Percentiles rank a stretch among this genome's conserved stretches.
Conservation (phyloP, 805 yeast species). For the Yarrowia deformans region DNA sequence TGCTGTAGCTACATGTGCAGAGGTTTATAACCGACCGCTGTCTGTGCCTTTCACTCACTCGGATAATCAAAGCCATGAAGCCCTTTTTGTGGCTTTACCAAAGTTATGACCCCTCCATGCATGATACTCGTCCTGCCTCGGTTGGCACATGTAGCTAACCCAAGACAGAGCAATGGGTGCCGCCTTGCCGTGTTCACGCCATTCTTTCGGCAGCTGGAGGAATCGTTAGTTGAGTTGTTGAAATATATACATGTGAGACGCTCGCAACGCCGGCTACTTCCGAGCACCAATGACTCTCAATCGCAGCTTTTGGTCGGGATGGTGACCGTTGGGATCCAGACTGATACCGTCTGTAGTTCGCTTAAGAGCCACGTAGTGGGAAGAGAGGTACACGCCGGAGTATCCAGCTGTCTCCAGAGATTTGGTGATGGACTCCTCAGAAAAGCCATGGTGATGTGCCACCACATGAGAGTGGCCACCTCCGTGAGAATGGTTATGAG, state of each 20-base stretch:
- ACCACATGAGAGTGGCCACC: constrained; percentile 9
- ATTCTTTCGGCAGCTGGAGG: neutral
- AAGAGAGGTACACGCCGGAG: constrained; percentile 20
- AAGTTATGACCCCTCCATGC: no score
- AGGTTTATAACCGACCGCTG: no score
- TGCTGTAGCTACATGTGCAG: no score
- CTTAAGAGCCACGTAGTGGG: constrained; percentile 18
- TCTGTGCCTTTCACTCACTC: no score
- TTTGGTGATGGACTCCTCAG: constrained; percentile 14
- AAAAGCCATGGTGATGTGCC: constrained; percentile 29
- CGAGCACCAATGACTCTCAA: constrained; percentile 29
- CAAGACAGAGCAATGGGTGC: neutral
- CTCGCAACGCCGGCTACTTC: neutral
- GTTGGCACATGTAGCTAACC: neutral
- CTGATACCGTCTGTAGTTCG: constrained; percentile 22
- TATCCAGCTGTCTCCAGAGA: constrained; percentile 14
- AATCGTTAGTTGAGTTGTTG: neutral
- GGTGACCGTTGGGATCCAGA: constrained; percentile 5
- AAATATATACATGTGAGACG: neutral
- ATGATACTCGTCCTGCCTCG: neutral
- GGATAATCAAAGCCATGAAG: no score
- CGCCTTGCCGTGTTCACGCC: neutral
- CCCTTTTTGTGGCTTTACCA: no score
- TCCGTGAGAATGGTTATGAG: constrained; percentile 21
- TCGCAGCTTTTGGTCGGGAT: constrained; percentile 15